Base-by-base conservation (phyloP, 768 basidiomycete species). In the Naematelia aurantialba region DNA sequence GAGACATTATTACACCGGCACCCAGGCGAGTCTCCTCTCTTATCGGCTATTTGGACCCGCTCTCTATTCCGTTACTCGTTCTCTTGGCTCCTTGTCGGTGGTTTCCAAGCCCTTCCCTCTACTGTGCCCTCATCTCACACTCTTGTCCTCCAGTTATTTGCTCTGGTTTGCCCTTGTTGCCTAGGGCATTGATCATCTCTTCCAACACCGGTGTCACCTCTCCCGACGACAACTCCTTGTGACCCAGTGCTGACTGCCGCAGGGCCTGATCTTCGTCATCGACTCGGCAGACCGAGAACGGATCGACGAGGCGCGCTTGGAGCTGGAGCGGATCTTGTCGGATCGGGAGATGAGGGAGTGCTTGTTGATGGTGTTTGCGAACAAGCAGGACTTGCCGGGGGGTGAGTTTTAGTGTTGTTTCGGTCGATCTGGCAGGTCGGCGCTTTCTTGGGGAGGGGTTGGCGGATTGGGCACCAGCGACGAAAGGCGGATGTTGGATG, bases 331-430 rank as follows among this genome's bases (percentile, higher is more conserved):
- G 61, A 97, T 98, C 80, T 81, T 98, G 78, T 88, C 89, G 66
- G 94, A 98, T 77, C 82, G 94, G 62, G 94, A 98, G 79, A 97
- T 98, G 94, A 91, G 89, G 79, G 93, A 97, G 66, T 97, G 93
- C 76, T 77, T 98, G 56, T 76, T 98, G 73, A 87, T 98, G 60
- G 93, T 98, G n/a, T 98, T 98, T 79, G 93, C 94, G 30, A 98
- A 98, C 81, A 98, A 98, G 81, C 94, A 98, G 79, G 94, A 98
- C 83, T 80, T 98, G 67, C 91, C 91, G 5, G 91, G 90, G 78
- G 93, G 93, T 94, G 69, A 68, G 86, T 81, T 5, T 17, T n/a
- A 22, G 30, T 22, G 46, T 34, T 24, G 29, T 31, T 48, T 45
- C 25, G 49, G 13, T 17, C 17, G 21, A 53, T 19, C 13, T 51